phyloP scores from a whole-genome alignment of 2,329 filamentous ascomycete genomes.

The Raffaelea albimanens region DNA sequence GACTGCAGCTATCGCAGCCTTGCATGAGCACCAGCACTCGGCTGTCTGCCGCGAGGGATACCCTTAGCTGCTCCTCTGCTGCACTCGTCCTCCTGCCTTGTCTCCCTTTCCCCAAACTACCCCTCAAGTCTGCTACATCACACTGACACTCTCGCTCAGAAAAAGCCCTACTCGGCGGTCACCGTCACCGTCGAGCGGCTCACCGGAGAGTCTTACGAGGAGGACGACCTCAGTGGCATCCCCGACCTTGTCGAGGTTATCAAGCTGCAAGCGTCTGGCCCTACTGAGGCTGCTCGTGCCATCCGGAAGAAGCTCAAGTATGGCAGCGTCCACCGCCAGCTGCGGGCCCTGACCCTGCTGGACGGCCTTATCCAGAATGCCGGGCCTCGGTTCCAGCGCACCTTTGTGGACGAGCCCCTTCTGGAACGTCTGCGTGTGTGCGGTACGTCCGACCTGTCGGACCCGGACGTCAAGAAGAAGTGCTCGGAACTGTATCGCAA shows the following conservation, averaged over 20 bases:
- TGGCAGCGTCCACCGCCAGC: slow-evolving; percentile 84
- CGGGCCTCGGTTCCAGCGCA: slow-evolving; percentile 73
- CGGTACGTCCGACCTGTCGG: slow-evolving; percentile 74
- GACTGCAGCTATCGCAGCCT: too few relatives aligned
- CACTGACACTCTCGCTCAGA: slow-evolving; percentile 29
- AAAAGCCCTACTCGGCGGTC: slow-evolving; percentile 88
- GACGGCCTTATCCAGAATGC: slow-evolving; percentile 95
- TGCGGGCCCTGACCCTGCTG: slow-evolving; percentile 78
- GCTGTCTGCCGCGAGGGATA: too few relatives aligned
- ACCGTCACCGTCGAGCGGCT: slow-evolving; percentile 87
- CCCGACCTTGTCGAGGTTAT: slow-evolving; percentile 92
- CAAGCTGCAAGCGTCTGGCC: slow-evolving; percentile 76
- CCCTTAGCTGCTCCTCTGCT: too few relatives aligned
- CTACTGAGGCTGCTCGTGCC: slow-evolving; percentile 80
- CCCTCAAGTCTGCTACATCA: not conserved
- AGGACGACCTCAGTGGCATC: slow-evolving; percentile 85
- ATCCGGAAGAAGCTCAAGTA: slow-evolving; percentile 99
- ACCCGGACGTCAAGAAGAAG: slow-evolving; percentile 78
- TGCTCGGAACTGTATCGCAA: slow-evolving; percentile 77
- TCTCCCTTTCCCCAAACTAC: not conserved
- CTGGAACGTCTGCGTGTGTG: slow-evolving; percentile 85
- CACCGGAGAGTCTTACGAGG: slow-evolving; percentile 80
- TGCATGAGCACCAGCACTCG: too few relatives aligned
- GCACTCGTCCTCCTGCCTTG: not conserved
- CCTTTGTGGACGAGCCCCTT: slow-evolving; percentile 82